Evolutionary conservation across 768 basidiomycete genomes (phyloP).

Genomic region (Rhodotorula kratochvilovae): DNA sequence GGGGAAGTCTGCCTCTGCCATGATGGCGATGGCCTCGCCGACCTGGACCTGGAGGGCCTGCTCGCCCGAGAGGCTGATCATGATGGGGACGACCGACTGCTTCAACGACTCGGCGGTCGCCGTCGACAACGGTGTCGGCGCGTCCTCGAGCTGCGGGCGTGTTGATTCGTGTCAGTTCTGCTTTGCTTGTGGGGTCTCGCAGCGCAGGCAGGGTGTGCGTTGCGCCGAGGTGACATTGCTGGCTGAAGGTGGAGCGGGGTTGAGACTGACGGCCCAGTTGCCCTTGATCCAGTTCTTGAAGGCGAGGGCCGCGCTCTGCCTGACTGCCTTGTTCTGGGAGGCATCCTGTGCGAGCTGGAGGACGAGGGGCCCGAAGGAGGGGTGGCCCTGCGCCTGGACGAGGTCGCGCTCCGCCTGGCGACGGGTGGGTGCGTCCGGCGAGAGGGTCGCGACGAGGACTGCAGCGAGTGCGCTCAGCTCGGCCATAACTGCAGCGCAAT

Average conservation of each 20-base stretch:
- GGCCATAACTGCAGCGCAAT: neutral
- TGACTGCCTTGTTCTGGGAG: conserved; percentile 61
- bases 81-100: conserved; percentile 75
- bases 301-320: conserved; percentile 81
- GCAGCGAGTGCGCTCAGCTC: conserved; percentile 14
- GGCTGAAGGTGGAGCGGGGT: neutral
- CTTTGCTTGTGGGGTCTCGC: neutral
- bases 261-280: conserved; percentile 69
- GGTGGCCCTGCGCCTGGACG: conserved; percentile 61
- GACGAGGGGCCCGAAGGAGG: conserved; percentile 73
- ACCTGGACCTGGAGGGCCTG: conserved; percentile 62
- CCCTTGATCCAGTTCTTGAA: conserved; percentile 85
- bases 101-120: conserved; percentile 55
- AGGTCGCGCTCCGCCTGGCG: conserved; percentile 80
- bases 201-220: neutral
- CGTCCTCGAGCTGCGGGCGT: conserved; percentile 37
- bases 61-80: conserved; percentile 72
- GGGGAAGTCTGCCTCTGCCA: conserved; percentile 90
- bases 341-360: conserved; percentile 70
- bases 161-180: no score
- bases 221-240: neutral
- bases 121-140: conserved; percentile 23
- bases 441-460: conserved; percentile 34
- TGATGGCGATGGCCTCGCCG: conserved; percentile 84
- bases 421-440: conserved; percentile 57